Percentiles rank a stretch among this genome's conserved stretches.
Conservation (phyloP, 2,329 filamentous ascomycete genomes). For the Phaeosphaeria sp. region DNA sequence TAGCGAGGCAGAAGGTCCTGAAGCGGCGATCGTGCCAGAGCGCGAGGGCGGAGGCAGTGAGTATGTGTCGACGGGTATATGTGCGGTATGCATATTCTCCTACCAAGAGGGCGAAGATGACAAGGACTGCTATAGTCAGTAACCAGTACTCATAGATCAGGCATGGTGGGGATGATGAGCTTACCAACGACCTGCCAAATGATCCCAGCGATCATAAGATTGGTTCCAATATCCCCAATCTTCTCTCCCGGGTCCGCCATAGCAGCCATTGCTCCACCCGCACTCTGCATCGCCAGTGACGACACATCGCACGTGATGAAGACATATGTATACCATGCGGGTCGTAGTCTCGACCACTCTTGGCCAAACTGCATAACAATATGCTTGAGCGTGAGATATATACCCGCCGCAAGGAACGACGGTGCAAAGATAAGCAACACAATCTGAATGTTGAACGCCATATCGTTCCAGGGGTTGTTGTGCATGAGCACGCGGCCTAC, state of each 20-base stretch:
- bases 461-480: conserved; percentile 58
- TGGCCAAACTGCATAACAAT: conserved; percentile 61
- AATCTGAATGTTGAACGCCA: conserved; percentile 59
- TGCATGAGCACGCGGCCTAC: conserved; percentile 61
- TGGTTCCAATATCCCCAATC: conserved; percentile 52
- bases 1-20: conserved; percentile 28
- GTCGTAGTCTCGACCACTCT: conserved; percentile 28
- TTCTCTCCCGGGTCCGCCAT: conserved; percentile 51
- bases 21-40: conserved; percentile 22
- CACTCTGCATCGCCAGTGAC: conserved; percentile 63
- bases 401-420: conserved; percentile 61
- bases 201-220: conserved; percentile 65
- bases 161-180: conserved; percentile 29
- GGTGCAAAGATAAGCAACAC: conserved; percentile 64
- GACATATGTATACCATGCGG: conserved; percentile 60
- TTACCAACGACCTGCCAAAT: conserved; percentile 61
- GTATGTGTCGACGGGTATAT: conserved; percentile 20
- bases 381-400: conserved; percentile 63
- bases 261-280: conserved; percentile 63
- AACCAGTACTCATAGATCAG: background rate
- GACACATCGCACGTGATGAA: conserved; percentile 65
- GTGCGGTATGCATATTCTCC: conserved; percentile 41
- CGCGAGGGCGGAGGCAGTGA: conserved; percentile 13
- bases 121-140: conserved; percentile 33
- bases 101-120: conserved; percentile 54